Percentiles rank a stretch among this genome's conserved stretches.
Conservation (phyloP, 495 filamentous ascomycete species). For the Neurospora sp. region DNA sequence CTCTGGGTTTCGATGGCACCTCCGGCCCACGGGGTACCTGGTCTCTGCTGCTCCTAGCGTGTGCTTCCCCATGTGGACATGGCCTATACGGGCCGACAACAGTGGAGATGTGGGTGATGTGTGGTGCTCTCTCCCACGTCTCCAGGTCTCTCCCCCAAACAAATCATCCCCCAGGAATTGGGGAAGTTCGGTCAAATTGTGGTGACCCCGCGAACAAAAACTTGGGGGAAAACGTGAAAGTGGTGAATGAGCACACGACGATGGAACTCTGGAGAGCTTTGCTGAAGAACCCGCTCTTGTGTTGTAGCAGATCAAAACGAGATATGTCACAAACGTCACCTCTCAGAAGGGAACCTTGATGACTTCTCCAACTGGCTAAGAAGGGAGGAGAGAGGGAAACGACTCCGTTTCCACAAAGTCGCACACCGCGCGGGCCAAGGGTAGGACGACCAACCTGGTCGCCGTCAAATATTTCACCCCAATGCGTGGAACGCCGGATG, state of each 20-base stretch:
- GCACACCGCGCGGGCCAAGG: neutral
- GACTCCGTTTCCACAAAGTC: neutral
- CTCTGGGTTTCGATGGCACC: neutral
- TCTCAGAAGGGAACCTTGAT: neutral
- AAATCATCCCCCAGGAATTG: neutral
- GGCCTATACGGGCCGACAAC: neutral
- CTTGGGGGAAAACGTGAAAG: neutral
- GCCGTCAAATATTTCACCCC: neutral
- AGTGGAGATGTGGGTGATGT: neutral
- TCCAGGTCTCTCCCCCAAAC: neutral
- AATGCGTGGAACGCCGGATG: neutral
- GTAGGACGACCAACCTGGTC: neutral
- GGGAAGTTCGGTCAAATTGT: neutral
- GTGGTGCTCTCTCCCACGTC: neutral
- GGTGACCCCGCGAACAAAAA: neutral
- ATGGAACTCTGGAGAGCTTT: neutral
- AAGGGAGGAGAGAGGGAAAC: neutral
- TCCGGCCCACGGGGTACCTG: neutral
- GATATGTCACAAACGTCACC: neutral
- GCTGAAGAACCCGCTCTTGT: neutral
- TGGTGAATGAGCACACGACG: neutral
- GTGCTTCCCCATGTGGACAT: neutral
- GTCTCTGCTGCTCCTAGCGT: neutral
- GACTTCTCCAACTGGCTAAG: neutral
- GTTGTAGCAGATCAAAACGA: neutral